Evolutionary conservation across 1,284 basidiomycete species (phyloP).

Genomic region (Irpex rosettiformis): DNA sequence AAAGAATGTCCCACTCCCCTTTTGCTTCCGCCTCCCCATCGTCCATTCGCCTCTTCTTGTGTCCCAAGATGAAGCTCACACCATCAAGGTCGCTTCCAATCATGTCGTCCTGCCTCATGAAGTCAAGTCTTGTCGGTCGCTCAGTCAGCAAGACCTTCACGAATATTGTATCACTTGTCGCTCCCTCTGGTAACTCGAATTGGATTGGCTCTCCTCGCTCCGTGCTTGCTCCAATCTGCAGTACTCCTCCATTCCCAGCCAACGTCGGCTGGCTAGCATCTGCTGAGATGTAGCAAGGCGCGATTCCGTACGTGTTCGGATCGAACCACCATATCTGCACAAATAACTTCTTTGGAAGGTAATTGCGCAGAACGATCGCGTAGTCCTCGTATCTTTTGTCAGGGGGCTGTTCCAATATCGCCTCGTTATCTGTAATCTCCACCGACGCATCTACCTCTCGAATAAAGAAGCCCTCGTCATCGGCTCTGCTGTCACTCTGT

Average conservation of each 20-base stretch:
- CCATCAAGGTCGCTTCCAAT: constrained; percentile 9
- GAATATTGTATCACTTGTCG: constrained; percentile 12
- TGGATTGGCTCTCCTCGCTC: constrained; percentile 5
- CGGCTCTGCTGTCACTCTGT: neutral
- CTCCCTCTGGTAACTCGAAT: constrained; percentile 9
- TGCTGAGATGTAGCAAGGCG: constrained; percentile 9
- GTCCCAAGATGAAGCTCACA: neutral
- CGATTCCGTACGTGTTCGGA: constrained; percentile 12
- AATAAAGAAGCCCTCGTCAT: neutral
- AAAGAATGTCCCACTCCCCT: constrained; percentile 4
- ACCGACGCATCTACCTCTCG: neutral
- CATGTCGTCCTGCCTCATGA: constrained; percentile 8
- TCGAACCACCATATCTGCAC: constrained; percentile 13
- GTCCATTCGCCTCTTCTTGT: neutral
- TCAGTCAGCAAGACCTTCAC: constrained; percentile 13
- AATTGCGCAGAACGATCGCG: constrained; percentile 12
- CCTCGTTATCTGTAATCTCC: constrained; percentile 11
- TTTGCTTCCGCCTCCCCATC: neutral
- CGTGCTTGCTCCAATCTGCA: constrained; percentile 13
- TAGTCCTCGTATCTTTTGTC: constrained; percentile 5
- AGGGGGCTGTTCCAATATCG: neutral
- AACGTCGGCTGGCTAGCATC: constrained; percentile 9
- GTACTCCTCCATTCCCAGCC: neutral
- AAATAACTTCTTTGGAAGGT: constrained; percentile 1
- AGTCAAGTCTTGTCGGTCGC: constrained; percentile 1